These are phyloP conservation scores for Backusella australiensis DNA, from an alignment of 192 early-diverging fungal species.

Conservation along the genomic window DNA sequence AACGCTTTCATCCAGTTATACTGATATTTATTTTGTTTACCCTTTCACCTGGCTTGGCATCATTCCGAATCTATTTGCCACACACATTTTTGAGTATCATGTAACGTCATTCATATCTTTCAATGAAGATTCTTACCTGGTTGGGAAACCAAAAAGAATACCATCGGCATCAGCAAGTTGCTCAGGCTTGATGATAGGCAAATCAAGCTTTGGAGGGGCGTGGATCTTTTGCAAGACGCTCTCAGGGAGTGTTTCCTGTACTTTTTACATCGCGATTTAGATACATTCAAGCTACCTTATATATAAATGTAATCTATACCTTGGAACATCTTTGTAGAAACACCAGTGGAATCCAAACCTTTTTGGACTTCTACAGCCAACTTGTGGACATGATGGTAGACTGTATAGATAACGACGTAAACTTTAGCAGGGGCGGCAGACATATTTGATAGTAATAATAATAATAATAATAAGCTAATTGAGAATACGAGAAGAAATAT, in stretches of 20 bases:
- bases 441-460: background rate
- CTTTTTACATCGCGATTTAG: constrained; percentile 13
- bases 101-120: background rate
- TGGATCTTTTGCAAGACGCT: constrained; percentile 57
- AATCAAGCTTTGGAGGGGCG: constrained; percentile 42
- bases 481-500: background rate
- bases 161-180: constrained; percentile 50
- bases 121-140: constrained; percentile 19
- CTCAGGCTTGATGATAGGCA: constrained; percentile 42
- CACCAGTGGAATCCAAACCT: constrained; percentile 58
- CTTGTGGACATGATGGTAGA: constrained; percentile 69
- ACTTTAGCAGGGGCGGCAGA: constrained; percentile 18
- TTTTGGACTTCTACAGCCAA: constrained; percentile 68
- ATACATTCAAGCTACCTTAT: background rate
- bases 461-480: background rate
- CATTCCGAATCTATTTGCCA: constrained; percentile 29
- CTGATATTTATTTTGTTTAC: background rate
- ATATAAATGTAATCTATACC: constrained; percentile 16
- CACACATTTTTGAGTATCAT: background rate
- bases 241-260: constrained; percentile 57
- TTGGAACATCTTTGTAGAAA: constrained; percentile 42
- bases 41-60: constrained; percentile 38
- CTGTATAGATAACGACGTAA: constrained; percentile 33
- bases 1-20: background rate
- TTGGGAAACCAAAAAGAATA: constrained; percentile 55